phyloP scores from a whole-genome alignment of 176 grass and related monocot genomes.

The Zizania latifolia region DNA sequence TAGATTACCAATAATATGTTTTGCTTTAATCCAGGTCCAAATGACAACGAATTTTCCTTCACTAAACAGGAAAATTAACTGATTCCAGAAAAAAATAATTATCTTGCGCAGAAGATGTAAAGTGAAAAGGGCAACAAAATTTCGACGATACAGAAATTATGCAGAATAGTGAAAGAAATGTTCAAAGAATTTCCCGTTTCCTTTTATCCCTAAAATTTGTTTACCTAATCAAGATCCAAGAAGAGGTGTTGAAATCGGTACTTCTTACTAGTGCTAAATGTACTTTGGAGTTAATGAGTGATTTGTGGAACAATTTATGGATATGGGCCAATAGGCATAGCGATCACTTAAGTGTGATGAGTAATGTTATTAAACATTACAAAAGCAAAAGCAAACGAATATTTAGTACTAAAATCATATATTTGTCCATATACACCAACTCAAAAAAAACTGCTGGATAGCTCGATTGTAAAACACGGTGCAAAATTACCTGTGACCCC shows the following conservation, averaged over 20 bases:
- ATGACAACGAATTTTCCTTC: too few relatives aligned
- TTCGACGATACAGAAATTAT: not conserved
- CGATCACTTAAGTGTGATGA: not conserved
- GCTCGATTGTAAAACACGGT: not conserved
- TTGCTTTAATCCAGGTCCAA: too few relatives aligned
- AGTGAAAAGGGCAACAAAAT: not conserved
- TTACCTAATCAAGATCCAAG: not conserved
- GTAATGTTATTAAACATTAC: not conserved
- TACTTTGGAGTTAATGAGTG: not conserved
- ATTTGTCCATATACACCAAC: not conserved
- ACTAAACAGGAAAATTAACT: not conserved
- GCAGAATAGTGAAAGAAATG: not conserved
- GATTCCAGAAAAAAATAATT: not conserved
- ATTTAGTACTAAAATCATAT: not conserved
- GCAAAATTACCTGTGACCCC: conserved; percentile 65
- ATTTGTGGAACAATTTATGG: not conserved
- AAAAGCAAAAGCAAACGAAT: not conserved
- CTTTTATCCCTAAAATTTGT: not conserved
- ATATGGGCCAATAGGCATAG: not conserved
- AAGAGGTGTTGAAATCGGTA: not conserved
- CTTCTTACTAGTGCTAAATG: not conserved
- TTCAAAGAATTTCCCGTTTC: not conserved
- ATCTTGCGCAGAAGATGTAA: not conserved
- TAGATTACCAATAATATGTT: not conserved
- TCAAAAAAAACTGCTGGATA: not conserved